A percentile compares a stretch with the other conserved stretches of the same genome.
Conservation (phyloP, 208 protist genomes). For the Wallacemonas sp. region DNA sequence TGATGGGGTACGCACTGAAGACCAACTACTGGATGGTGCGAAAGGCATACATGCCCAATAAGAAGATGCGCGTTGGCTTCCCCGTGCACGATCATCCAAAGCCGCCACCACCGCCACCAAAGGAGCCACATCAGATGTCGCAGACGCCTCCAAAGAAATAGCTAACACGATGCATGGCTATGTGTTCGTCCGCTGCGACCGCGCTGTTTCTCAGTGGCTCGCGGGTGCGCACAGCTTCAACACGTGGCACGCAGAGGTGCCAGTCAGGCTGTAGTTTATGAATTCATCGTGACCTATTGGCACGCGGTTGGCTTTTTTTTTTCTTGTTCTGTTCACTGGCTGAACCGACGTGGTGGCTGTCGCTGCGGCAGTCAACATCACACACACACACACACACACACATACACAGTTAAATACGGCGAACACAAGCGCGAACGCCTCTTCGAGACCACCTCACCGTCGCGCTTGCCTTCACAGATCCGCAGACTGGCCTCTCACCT, state of each 20-base stretch:
- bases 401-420: background rate
- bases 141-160: constrained; percentile 41
- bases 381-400: constrained; percentile 8
- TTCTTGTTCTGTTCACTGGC: too few relatives aligned
- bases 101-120: constrained; percentile 45
- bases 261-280: too few relatives aligned
- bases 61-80: constrained; percentile 75
- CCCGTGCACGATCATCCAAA: constrained; percentile 51
- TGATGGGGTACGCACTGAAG: constrained; percentile 87
- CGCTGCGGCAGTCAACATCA: too few relatives aligned
- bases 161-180: background rate
- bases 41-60: constrained; percentile 79
- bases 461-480: too few relatives aligned
- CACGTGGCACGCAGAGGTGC: too few relatives aligned
- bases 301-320: background rate
- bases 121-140: constrained; percentile 54
- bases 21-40: constrained; percentile 74
- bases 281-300: too few relatives aligned
- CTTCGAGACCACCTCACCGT: too few relatives aligned
- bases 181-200: background rate
- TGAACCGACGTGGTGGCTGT: too few relatives aligned
- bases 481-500: too few relatives aligned
- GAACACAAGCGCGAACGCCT: background rate
- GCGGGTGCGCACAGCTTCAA: too few relatives aligned
- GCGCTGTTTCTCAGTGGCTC: background rate